Evolutionary conservation across 169 alveolate genomes (phyloP).

Genomic region (Plasmodium sp.): DNA sequence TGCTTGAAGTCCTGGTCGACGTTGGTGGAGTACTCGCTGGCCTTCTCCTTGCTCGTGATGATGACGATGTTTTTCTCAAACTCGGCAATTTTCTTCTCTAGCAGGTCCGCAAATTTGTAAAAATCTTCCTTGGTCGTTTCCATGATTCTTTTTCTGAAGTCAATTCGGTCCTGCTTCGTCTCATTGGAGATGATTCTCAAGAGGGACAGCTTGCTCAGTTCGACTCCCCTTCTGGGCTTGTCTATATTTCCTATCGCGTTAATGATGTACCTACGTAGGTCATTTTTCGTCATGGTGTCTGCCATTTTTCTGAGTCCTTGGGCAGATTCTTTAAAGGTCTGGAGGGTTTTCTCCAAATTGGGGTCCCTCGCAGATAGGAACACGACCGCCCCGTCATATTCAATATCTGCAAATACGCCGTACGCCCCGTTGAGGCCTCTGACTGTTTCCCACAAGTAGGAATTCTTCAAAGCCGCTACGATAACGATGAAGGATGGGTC

Average conservation of each 20-base stretch:
- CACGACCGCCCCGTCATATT: slow-evolving; percentile 65
- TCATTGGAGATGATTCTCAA: slow-evolving; percentile 46
- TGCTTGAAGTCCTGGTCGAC: slow-evolving; percentile 41
- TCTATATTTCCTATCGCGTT: slow-evolving; percentile 61
- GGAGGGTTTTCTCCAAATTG: slow-evolving; percentile 68
- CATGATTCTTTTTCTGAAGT: slow-evolving; percentile 61
- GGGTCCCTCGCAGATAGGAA: slow-evolving; percentile 69
- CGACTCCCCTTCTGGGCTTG: slow-evolving; percentile 71
- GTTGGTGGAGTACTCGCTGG: slow-evolving; percentile 13
- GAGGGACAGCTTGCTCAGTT: slow-evolving; percentile 45
- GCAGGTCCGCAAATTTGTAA: slow-evolving; percentile 71
- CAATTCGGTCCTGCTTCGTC: slow-evolving; percentile 50
- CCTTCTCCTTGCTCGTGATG: slow-evolving; percentile 64
- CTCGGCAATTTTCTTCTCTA: slow-evolving; percentile 50
- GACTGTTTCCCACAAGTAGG: slow-evolving; percentile 81
- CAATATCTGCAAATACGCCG: slow-evolving; percentile 79
- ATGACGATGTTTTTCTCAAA: slow-evolving; percentile 63
- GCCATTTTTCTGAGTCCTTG: slow-evolving; percentile 74
- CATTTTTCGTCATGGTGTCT: slow-evolving; percentile 72
- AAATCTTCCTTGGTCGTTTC: slow-evolving; percentile 70
- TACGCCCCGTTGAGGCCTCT: slow-evolving; percentile 85
- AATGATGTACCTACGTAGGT: slow-evolving; percentile 57
- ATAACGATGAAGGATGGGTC: slow-evolving; percentile 78
- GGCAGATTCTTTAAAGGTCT: slow-evolving; percentile 61
- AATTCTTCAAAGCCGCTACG: slow-evolving; percentile 77